Base-by-base conservation (phyloP, 177 flowering plant species). In the Vitis hybrid region DNA sequence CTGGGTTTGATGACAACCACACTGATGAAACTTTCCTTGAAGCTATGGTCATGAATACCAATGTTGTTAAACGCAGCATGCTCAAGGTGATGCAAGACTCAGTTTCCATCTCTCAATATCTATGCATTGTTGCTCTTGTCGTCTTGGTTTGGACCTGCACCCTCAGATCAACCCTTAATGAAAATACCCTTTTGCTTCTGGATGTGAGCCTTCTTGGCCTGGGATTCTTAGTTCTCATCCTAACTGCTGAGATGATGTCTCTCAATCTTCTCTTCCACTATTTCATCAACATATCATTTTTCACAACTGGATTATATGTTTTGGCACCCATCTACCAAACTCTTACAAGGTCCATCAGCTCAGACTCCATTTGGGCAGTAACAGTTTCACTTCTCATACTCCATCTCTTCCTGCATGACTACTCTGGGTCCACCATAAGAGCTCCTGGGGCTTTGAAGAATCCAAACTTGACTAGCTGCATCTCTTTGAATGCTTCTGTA, bases 31-130 rank as follows among this genome's bases (percentile, higher is more conserved):
- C 95, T 10, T 94, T 92, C 77, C 89, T 94, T 13, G 94, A 84
- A 82, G 94, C 82, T 10, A 94, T 94, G 97, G 94, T 94, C 48
- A 92, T 84, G 92, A 94, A 94, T 74, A 93, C 97, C 65, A 83
- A 72, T 56, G 86, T 83, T 10, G 86, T 80, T 5, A 89, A 89
- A 77, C 80, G 95, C 66, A 86, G 87, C 71, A 29, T 94, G 73
- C 70, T 84, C 5, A 91, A 90, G 80, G 95, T 86, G 70, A 91
- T 94, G 87, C 88, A 64, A 18, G 95, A 94, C 66, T 82, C 98
- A 1, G 86, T 94, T 70, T 87, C 94, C 14, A 92, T 92, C 19
- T 83, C 98, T 59, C 92, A 92, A 64, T 94, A 94, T 71, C 82
- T 94, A 5, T 90, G 95, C 80, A 78, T 89, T 59, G 97, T 92